phyloP scores from a whole-genome alignment of 768 basidiomycete species.

The Tylopilus sp. region DNA sequence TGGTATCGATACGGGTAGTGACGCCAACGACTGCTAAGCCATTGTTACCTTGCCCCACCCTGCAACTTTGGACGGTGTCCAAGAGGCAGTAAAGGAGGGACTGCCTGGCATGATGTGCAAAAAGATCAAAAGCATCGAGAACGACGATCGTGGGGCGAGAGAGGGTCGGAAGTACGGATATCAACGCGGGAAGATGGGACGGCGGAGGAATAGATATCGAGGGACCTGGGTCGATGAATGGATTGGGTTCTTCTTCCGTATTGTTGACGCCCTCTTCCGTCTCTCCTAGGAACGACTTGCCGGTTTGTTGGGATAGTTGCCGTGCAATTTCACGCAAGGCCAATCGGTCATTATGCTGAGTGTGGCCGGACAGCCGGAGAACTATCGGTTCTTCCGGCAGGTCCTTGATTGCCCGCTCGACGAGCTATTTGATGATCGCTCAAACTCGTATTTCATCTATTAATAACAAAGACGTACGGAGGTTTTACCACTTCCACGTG shows the following conservation, averaged over 20 bases:
- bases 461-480: constrained; percentile 39
- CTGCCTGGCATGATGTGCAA: constrained; percentile 88
- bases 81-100: constrained; percentile 92
- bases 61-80: constrained; percentile 88
- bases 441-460: background rate
- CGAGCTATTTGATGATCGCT: constrained; percentile 40
- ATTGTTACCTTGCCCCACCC: constrained; percentile 51
- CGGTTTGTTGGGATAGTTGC: constrained; percentile 78
- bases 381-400: constrained; percentile 58
- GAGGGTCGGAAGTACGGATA: constrained; percentile 75
- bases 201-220: constrained; percentile 52
- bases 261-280: constrained; percentile 27
- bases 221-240: constrained; percentile 42
- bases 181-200: constrained; percentile 68
- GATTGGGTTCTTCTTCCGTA: constrained; percentile 45
- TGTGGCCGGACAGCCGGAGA: constrained; percentile 80
- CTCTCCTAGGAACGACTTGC: constrained; percentile 47
- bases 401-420: constrained; percentile 52
- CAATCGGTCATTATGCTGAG: constrained; percentile 79
- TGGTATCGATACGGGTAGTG: constrained; percentile 82
- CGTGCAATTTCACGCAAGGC: constrained; percentile 92
- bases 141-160: constrained; percentile 77
- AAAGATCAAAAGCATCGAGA: constrained; percentile 91
- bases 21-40: constrained; percentile 86
- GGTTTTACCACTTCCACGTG: constrained; percentile 84